phyloP scores from a whole-genome alignment of 371 early-diverging fungal species.

The Haplosporangium sp. region DNA sequence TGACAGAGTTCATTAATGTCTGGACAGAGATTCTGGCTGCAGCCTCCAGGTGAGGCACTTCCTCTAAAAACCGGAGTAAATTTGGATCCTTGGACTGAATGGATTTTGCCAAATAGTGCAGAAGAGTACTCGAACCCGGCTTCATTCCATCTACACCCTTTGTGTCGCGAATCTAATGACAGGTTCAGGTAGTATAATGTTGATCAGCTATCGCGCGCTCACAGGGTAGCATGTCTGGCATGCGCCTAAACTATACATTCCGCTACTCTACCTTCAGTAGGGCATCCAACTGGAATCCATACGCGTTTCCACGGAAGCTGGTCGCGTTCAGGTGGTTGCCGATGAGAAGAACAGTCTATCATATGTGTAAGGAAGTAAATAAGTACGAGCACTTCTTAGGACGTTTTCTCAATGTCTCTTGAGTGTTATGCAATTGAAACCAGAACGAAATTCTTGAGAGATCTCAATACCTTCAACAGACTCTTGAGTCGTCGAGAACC shows the following conservation, averaged over 20 bases:
- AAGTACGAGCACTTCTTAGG: background rate
- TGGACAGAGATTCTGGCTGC: constrained; percentile 78
- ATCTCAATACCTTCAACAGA: constrained; percentile 64
- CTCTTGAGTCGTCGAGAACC: constrained; percentile 62
- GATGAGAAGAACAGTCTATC: constrained; percentile 74
- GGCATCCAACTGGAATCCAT: constrained; percentile 81
- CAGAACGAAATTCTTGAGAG: too few species aligned
- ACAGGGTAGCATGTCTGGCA: too few species aligned
- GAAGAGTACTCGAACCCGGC: constrained; percentile 71
- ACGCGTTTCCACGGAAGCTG: constrained; percentile 85
- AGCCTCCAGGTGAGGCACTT: constrained; percentile 76
- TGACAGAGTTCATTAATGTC: constrained; percentile 69
- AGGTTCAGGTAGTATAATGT: too few species aligned
- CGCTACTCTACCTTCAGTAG: constrained; percentile 72
- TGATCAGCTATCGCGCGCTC: too few species aligned
- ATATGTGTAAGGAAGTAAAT: background rate
- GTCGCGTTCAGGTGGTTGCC: constrained; percentile 87
- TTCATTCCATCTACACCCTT: constrained; percentile 69
- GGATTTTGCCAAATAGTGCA: constrained; percentile 80
- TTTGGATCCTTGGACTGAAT: constrained; percentile 70
- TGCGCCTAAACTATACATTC: too few species aligned
- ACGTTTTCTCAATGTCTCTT: too few species aligned
- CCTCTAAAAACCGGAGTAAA: constrained; percentile 69
- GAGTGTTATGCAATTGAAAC: too few species aligned
- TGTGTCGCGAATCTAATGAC: constrained; percentile 72